Conservation (phyloP, 208 protist genomes). For the Leptomonas seymouri region DNA sequence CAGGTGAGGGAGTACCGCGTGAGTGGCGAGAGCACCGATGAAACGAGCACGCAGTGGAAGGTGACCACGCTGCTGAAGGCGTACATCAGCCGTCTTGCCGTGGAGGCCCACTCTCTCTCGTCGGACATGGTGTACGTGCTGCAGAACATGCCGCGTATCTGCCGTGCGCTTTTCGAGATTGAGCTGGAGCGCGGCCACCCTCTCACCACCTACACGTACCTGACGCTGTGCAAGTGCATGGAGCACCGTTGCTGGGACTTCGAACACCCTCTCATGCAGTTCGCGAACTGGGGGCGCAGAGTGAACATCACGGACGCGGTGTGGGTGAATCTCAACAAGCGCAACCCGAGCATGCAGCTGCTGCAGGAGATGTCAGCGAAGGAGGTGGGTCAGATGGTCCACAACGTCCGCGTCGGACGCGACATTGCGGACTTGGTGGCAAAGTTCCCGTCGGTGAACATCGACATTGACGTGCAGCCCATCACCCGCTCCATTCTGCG, state of each 20-base stretch:
- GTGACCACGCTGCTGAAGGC: slow-evolving; percentile 97
- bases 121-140: slow-evolving; percentile 97
- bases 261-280: slow-evolving; percentile 92
- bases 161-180: slow-evolving; percentile 98
- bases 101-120: slow-evolving; percentile 93
- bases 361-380: slow-evolving; percentile 80
- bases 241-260: slow-evolving; percentile 95
- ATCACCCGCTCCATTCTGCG: slow-evolving; percentile 97
- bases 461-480: slow-evolving; percentile 95
- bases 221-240: slow-evolving; percentile 93
- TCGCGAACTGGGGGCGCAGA: slow-evolving; percentile 58
- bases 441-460: slow-evolving; percentile 91
- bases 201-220: slow-evolving; percentile 82
- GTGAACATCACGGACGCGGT: slow-evolving; percentile 83
- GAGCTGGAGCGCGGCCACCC: slow-evolving; percentile 93
- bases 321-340: slow-evolving; percentile 68
- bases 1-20: slow-evolving; percentile 68
- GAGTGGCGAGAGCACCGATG: slow-evolving; percentile 80
- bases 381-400: slow-evolving; percentile 88
- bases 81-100: slow-evolving; percentile 90
- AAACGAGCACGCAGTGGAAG: slow-evolving; percentile 94
- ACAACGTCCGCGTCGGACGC: slow-evolving; percentile 80
- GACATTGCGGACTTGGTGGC: slow-evolving; percentile 83
- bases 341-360: slow-evolving; percentile 74
- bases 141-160: slow-evolving; percentile 96